Evolutionary conservation across 345 rosid genomes (phyloP).

Genomic region (Populus deltoides): DNA sequence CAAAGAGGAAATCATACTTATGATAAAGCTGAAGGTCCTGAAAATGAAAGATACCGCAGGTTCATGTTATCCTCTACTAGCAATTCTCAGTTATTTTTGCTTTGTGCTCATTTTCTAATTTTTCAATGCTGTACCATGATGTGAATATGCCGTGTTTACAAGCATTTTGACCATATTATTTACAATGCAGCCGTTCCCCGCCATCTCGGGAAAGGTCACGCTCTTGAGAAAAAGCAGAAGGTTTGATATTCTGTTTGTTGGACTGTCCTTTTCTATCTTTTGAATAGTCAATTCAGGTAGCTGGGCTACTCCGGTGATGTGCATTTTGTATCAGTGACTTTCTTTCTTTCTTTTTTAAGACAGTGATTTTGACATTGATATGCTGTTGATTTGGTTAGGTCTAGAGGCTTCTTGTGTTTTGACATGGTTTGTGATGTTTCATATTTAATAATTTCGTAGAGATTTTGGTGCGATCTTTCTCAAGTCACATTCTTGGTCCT

Average conservation of each 20-base stretch:
- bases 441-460: background rate
- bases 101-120: background rate
- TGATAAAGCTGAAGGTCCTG: background rate
- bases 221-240: background rate
- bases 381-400: background rate
- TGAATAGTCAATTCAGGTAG: background rate
- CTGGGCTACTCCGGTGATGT: background rate
- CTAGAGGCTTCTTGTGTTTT: background rate
- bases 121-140: background rate
- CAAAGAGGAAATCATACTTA: background rate
- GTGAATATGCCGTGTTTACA: background rate
- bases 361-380: background rate
- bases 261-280: background rate
- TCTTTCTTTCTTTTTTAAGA: background rate
- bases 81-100: background rate
- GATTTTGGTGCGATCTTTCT: background rate
- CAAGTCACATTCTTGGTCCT: background rate
- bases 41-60: background rate
- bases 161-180: background rate
- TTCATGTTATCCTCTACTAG: background rate
- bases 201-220: background rate
- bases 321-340: background rate
- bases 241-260: background rate
- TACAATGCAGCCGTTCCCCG: background rate
- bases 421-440: background rate